These are phyloP conservation scores for Aspergillus phoenicis DNA, from an alignment of 2,329 filamentous ascomycete species.

Conservation along the genomic window DNA sequence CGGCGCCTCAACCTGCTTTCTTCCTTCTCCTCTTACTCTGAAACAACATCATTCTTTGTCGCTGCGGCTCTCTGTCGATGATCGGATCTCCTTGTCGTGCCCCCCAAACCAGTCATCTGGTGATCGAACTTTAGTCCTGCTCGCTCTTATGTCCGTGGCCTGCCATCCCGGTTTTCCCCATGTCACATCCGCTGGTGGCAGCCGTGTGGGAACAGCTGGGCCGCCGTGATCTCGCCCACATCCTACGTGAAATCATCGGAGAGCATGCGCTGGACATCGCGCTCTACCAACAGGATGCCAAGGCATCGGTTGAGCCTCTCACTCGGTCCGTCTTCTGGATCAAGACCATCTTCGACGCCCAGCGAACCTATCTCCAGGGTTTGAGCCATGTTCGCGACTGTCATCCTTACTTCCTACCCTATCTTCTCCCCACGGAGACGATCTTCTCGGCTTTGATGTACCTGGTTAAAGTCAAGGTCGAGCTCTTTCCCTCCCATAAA, in stretches of 20 bases:
- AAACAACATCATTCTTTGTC: background rate
- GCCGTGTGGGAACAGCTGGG: conserved; percentile 40
- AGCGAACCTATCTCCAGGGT: conserved; percentile 38
- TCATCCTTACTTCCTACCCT: conserved; percentile 33
- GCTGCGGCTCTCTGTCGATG: conserved; percentile 3
- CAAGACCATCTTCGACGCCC: conserved; percentile 40
- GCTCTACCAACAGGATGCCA: conserved; percentile 27
- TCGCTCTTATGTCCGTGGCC: conserved; percentile 20
- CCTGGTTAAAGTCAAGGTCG: conserved; percentile 34
- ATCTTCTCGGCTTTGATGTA: conserved; percentile 40
- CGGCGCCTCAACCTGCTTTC: conserved; percentile 2
- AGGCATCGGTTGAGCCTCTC: conserved; percentile 27
- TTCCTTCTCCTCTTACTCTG: background rate
- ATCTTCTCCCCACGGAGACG: conserved; percentile 34
- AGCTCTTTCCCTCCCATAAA: conserved; percentile 33
- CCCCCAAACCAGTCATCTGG: background rate
- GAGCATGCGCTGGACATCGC: conserved; percentile 36
- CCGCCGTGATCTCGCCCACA: conserved; percentile 37
- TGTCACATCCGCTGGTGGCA: conserved; percentile 38
- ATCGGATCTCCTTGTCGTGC: background rate
- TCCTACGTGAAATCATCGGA: conserved; percentile 40
- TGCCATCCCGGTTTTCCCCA: conserved; percentile 19
- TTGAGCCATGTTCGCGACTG: conserved; percentile 31
- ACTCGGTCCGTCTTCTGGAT: conserved; percentile 38
- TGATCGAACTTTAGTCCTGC: background rate